Evolutionary conservation across 176 grass and related monocot species (phyloP).

Genomic region (Carex pumila): DNA sequence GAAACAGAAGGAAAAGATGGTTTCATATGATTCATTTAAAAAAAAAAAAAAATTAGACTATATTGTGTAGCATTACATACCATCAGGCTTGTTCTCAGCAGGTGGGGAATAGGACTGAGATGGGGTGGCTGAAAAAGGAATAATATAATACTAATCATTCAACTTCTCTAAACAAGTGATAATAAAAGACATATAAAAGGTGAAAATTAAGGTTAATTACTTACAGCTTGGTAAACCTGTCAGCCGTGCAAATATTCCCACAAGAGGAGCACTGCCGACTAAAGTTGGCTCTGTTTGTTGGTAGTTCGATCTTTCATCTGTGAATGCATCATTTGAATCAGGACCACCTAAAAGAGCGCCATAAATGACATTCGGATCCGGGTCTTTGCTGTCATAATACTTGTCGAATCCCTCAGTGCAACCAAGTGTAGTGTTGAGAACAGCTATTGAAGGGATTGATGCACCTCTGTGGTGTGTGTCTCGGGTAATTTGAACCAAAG

Average conservation of each 20-base stretch:
- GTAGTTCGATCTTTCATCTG: constrained; percentile 61
- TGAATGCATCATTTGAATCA: constrained; percentile 50
- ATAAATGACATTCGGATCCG: constrained; percentile 58
- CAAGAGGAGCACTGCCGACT: constrained; percentile 50
- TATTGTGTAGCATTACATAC: constrained; percentile 1
- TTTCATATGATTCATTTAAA: not conserved
- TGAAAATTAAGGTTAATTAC: not conserved
- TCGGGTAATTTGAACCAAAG: constrained; percentile 43
- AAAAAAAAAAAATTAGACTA: too few species aligned
- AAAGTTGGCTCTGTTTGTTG: constrained; percentile 69
- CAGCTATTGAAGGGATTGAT: constrained; percentile 56
- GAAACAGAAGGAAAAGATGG: constrained; percentile 1
- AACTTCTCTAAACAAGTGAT: not conserved
- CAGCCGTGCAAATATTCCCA: constrained; percentile 64
- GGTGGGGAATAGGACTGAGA: constrained; percentile 2
- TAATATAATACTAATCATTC: not conserved
- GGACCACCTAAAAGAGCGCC: constrained; percentile 81
- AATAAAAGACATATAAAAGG: not conserved
- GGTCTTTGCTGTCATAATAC: constrained; percentile 55
- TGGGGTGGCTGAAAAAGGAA: not conserved
- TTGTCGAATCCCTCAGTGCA: constrained; percentile 81
- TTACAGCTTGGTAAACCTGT: constrained; percentile 9
- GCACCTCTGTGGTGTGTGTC: constrained; percentile 81
- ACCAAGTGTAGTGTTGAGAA: constrained; percentile 22
- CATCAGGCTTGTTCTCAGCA: not conserved